A percentile compares a stretch with the other conserved stretches of the same genome.
Evolutionary conservation across 768 basidiomycete species (phyloP).

Genomic region (Amanita rimosa): DNA sequence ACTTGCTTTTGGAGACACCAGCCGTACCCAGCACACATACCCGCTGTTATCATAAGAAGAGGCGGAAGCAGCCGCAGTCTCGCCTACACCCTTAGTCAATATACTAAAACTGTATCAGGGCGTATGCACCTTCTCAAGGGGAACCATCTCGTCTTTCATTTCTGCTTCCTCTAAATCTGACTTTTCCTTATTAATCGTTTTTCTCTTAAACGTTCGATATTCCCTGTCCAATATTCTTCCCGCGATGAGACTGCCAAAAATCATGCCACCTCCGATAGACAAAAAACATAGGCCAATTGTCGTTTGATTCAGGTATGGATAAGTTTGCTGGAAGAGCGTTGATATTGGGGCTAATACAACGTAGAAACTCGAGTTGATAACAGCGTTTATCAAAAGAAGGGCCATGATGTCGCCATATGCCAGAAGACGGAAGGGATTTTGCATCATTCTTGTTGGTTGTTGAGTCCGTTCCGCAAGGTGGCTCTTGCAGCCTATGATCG

Average conservation of each 20-base stretch:
- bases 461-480: constrained; percentile 13
- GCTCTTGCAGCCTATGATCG: constrained; percentile 23
- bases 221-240: constrained; percentile 61
- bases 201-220: constrained; percentile 32
- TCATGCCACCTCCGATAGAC: constrained; percentile 62
- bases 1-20: constrained; percentile 44
- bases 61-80: constrained; percentile 37
- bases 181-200: constrained; percentile 11
- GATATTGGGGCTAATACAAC: constrained; percentile 50
- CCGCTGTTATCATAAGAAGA: constrained; percentile 26
- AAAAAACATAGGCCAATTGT: constrained; percentile 72
- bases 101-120: background rate
- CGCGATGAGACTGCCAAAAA: constrained; percentile 42
- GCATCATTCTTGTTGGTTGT: constrained; percentile 27
- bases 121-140: constrained; percentile 36
- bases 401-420: constrained; percentile 44
- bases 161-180: constrained; percentile 5
- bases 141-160: constrained; percentile 29
- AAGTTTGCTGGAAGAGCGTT: constrained; percentile 44
- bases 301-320: constrained; percentile 49
- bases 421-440: constrained; percentile 48
- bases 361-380: constrained; percentile 47
- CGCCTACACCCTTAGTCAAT: constrained; percentile 20
- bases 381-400: constrained; percentile 38
- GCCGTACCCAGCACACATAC: constrained; percentile 41